Percentiles rank a stretch among this genome's conserved stretches.
These are phyloP conservation scores for Trichoderma citrinoviride DNA, from an alignment of 2,329 filamentous ascomycete genomes.

Conservation along the genomic window DNA sequence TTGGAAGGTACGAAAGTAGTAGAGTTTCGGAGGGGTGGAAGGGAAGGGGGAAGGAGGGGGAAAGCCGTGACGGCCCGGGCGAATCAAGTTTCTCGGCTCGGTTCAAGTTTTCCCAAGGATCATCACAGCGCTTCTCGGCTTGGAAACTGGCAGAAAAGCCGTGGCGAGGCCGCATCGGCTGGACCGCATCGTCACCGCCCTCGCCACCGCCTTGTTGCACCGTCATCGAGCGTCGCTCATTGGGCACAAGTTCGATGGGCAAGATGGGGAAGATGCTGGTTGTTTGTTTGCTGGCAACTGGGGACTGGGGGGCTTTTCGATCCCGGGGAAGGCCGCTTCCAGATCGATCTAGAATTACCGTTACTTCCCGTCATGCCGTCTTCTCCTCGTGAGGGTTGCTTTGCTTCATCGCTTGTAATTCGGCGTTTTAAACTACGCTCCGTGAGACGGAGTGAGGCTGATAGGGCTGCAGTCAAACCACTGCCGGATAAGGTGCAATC, in stretches of 20 bases:
- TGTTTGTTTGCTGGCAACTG: no score
- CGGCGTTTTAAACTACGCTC: no score
- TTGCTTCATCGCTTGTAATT: no score
- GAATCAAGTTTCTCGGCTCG: not conserved
- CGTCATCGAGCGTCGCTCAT: slow-evolving; percentile 1
- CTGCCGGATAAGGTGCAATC: no score
- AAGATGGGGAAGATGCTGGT: not conserved
- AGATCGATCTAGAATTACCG: slow-evolving; percentile 9
- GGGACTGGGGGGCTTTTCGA: not conserved
- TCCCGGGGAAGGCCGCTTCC: slow-evolving; percentile 13
- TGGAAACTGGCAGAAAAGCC: not conserved
- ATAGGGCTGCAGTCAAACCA: no score
- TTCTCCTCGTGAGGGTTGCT: no score
- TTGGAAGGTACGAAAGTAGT: not conserved
- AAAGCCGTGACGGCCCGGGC: slow-evolving; percentile 4
- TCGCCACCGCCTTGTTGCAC: no score
- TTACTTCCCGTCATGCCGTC: no score
- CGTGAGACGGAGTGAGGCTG: no score
- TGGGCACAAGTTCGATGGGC: not conserved
- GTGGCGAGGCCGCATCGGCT: slow-evolving; percentile 3
- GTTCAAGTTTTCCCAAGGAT: no score
- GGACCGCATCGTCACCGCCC: slow-evolving; percentile 4
- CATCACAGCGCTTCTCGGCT: not conserved
- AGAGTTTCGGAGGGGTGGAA: not conserved
- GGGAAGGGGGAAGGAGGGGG: not conserved